A percentile compares a stretch with the other conserved stretches of the same genome.
These are phyloP conservation scores for Pseudognaphalium luteoalbum DNA, from an alignment of 129 eudicot genomes.

Conservation along the genomic window DNA sequence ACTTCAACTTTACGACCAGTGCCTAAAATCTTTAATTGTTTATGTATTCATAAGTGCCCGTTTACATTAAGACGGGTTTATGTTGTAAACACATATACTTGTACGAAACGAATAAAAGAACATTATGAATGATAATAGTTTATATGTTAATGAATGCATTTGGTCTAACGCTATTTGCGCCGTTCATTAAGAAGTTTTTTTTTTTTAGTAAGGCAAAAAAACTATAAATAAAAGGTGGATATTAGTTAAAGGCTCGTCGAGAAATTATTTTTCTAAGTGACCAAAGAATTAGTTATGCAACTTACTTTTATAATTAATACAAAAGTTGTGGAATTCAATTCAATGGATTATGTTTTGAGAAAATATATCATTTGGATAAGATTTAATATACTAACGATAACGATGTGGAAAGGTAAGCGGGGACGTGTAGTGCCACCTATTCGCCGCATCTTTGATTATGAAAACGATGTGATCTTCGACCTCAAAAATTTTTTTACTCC, in stretches of 20 bases:
- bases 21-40: not conserved
- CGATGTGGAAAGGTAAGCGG: not conserved
- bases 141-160: not conserved
- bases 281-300: too few relatives aligned
- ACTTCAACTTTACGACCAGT: slow-evolving; percentile 54
- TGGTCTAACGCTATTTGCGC: too few relatives aligned
- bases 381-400: not conserved
- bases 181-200: too few relatives aligned
- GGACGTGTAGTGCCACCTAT: not conserved
- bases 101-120: not conserved
- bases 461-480: not conserved
- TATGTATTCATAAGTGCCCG: not conserved
- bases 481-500: not conserved
- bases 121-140: not conserved
- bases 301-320: too few relatives aligned
- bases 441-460: not conserved
- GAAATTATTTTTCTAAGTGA: too few relatives aligned
- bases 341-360: not conserved
- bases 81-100: slow-evolving; percentile 6
- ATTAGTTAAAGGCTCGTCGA: too few relatives aligned
- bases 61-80: not conserved
- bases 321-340: too few relatives aligned
- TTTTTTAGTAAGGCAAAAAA: too few relatives aligned
- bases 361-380: not conserved
- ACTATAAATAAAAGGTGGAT: too few relatives aligned